Evolutionary conservation across 352 stramenopile genomes (phyloP).

Genomic region (Nothophytophthora sp.): DNA sequence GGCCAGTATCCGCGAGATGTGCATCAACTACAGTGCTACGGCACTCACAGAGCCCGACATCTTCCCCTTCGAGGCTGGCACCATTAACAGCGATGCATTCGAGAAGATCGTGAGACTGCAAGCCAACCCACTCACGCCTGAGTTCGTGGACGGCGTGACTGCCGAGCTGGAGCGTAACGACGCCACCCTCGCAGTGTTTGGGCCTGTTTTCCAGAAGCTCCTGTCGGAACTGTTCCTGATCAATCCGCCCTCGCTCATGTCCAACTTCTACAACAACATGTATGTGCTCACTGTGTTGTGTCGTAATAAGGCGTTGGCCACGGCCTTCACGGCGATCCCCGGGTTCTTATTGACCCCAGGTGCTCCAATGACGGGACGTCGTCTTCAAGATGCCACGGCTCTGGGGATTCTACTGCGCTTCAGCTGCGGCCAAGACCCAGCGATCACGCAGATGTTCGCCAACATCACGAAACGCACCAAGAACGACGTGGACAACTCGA

Average conservation of each 20-base stretch:
- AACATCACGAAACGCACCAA: conserved; percentile 87
- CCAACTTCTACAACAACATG: conserved; percentile 80
- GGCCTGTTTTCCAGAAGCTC: conserved; percentile 80
- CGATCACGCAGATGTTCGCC: conserved; percentile 78
- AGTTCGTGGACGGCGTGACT: conserved; percentile 61
- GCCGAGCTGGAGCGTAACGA: conserved; percentile 50
- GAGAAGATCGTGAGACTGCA: conserved; percentile 71
- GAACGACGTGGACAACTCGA: conserved; percentile 75
- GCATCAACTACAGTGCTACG: conserved; percentile 86
- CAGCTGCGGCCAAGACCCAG: conserved; percentile 68
- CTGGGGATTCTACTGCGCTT: conserved; percentile 77
- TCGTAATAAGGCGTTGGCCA: conserved; percentile 67
- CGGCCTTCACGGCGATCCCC: conserved; percentile 64
- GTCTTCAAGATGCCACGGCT: conserved; percentile 79
- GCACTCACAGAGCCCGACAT: conserved; percentile 84
- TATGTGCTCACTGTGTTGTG: conserved; percentile 59
- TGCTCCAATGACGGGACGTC: conserved; percentile 56
- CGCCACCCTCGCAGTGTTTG: conserved; percentile 56
- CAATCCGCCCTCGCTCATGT: conserved; percentile 74
- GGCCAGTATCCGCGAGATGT: conserved; percentile 66
- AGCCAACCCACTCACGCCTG: conserved; percentile 48
- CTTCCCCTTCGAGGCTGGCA: conserved; percentile 71
- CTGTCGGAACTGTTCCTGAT: conserved; percentile 80
- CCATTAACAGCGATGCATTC: conserved; percentile 67
- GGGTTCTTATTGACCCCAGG: conserved; percentile 70